Evolutionary conservation across 495 filamentous ascomycete species (phyloP), one percentile per base, ranked within the genome.

Genomic region (Antarctomyces pellizariae): DNA sequence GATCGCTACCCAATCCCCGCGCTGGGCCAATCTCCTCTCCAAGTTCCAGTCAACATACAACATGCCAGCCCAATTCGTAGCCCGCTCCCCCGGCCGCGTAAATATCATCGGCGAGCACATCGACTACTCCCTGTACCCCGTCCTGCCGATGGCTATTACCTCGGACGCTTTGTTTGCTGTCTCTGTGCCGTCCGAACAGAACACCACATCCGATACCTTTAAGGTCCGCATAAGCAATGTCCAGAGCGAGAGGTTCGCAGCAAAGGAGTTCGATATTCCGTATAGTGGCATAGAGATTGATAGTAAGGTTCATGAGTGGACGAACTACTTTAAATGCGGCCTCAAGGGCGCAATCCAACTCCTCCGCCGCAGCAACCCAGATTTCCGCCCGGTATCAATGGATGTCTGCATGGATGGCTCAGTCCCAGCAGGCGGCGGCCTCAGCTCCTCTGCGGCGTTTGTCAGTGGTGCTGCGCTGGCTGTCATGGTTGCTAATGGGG

Each of bases 61-160:
- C 32, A 57, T 62, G 20, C 54, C 48, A 7, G 68, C 83, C 2
- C 62, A 79, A 22, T 95, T 92, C 39, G 66, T 95, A 4, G 64
- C 86, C 1, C 67, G 86, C 25, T 89, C 80, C 32, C 86, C 86
- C 0, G 86, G 86, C 26, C 64, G 86, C 31, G 86, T 97, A 33
- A 95, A 95, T 57, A 86, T 97, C 46, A 93, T 97, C 40, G 86
- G 86, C 44, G 86, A 97, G 57, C 86, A 97, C 53, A 93, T 97
- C 42, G 86, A 97, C 57, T 97, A 97, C 50, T 89, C 78, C 11
- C 67, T 95, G 18, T 97, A 93, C 55, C 69, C 84, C 43, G 84
- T 93, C 25, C 58, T 97, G 10, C 86, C 86, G 27, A 95, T 92
- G 64, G 86, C 83, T 29, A 75, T 93, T 36, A 79, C 70, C 10